Evolutionary conservation across 306 rosid species (phyloP).

Genomic region (Rosa lucieae): DNA sequence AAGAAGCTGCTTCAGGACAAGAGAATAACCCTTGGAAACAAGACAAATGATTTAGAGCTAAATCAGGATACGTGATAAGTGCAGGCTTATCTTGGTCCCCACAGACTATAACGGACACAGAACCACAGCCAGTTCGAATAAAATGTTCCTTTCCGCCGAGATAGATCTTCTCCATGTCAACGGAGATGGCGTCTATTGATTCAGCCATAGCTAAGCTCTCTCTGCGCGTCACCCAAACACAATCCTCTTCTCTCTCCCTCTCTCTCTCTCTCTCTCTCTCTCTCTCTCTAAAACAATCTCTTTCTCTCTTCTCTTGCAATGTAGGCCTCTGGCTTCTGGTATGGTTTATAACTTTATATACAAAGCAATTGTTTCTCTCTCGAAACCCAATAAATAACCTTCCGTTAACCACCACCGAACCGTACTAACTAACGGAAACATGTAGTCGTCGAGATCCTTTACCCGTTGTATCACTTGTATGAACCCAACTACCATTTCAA

Average conservation of each 20-base stretch:
- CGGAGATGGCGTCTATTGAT: slow-evolving; percentile 51
- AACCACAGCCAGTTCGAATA: slow-evolving; percentile 74
- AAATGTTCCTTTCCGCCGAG: slow-evolving; percentile 93
- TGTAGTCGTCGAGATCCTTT: too few species aligned
- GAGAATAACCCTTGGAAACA: slow-evolving; percentile 94
- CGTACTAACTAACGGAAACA: not conserved
- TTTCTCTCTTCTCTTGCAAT: slow-evolving; percentile 23
- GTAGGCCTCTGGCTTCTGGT: slow-evolving; percentile 32
- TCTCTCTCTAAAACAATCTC: not conserved
- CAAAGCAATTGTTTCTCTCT: too few species aligned
- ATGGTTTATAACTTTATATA: slow-evolving; percentile 25
- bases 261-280: slow-evolving; percentile 1
- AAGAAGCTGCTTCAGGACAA: slow-evolving; percentile 87
- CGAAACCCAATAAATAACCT: too few species aligned
- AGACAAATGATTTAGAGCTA: slow-evolving; percentile 76
- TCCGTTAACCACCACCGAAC: slow-evolving; percentile 6
- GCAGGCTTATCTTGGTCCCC: slow-evolving; percentile 90
- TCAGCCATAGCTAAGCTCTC: slow-evolving; percentile 66
- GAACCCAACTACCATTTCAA: not conserved
- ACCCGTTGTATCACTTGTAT: slow-evolving; percentile 21
- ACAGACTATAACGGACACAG: slow-evolving; percentile 75
- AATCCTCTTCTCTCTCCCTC: slow-evolving; percentile 14
- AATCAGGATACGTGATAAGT: slow-evolving; percentile 80
- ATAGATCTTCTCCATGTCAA: slow-evolving; percentile 59
- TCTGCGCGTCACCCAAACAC: slow-evolving; percentile 34